Base-by-base conservation (phyloP, 2,329 filamentous ascomycete genomes). In the Aureobasidium sp. region DNA sequence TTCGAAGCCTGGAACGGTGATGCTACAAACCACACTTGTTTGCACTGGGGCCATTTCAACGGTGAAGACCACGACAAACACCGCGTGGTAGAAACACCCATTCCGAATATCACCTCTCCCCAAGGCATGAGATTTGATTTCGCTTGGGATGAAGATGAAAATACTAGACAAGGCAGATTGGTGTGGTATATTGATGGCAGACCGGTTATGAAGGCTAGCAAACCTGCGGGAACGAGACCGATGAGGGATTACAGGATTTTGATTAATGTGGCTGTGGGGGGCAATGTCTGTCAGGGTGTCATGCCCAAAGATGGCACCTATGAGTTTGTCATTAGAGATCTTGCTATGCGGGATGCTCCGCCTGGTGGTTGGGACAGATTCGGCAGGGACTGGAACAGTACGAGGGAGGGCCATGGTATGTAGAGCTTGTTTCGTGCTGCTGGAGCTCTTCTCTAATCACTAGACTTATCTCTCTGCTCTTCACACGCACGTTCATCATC, bases 1-100 rank as follows among this genome's bases (percentile, higher is more conserved):
- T 79, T 82, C 44, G 83, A 86, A 71, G 79, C 76, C n/a, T 86
- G 83, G 83, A 84, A 85, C 64, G 82, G 78, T 21, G 80, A 83
- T 63, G 68, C 70, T 37, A 74, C 79, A 52, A 86, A 86, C 67
- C 79, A 82, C 60, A 76, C 76, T 0, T 86, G 83, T 67, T 72
- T 86, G 53, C 83, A 86, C 66, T 86, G 83, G 83, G 83, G 83
- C 3, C 75, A 77, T 60, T 81, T 74, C 73, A 80, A 72, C 66
- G 81, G 74, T 62, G 73, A 82, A 62, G 83, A 86, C 66, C 75
- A 75, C 59, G 72, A 81, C 63, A 85, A 85, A 71, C 83, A 86
- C 63, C 77, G 81, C 7, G 82, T 84, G 1, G 66, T 79, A 2
- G 77, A 79, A 58, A 85, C 82, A 1, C 44, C 61, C 5, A 75